Base-by-base conservation (phyloP, 768 basidiomycete genomes). In the Zangia roseola region DNA sequence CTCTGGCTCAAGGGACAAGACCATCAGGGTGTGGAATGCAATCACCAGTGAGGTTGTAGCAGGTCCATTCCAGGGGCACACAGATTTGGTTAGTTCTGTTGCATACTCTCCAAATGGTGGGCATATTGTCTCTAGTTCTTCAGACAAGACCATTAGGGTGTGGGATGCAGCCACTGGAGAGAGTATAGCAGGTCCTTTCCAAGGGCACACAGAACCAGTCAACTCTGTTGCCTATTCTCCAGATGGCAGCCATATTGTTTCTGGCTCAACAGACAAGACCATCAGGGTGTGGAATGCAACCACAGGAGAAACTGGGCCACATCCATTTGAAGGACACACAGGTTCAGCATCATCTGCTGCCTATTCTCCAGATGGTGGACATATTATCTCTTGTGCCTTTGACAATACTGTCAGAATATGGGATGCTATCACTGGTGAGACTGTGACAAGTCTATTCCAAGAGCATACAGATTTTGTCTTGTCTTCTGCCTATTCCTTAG, bases 11-110 rank as follows among this genome's bases (percentile, higher is more conserved):
- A 0, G 1, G 5, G 51, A 53, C 17, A 34, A 25, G 0, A 53
- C 38, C 12, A 16, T 40, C 10, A 45, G 43, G 12, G 14, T 64
- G 16, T 66, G 59, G 62, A 42, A 60, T 45, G 37, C 38, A 25
- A 35, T 34, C 28, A 31, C 47, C 43, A 33, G 48, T 45, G 24
- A 44, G 7, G 30, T 23, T 44, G 19, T 53, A 40, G 54, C 49
- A 43, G 40, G 40, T 42, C 47, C 47, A 19, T 39, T 46, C 19
- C 35, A 34, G 17, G 45, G 41, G 9, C 42, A 52, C 16, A 43
- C 36, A 39, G 5, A 24, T 6, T 2, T 0, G 17, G 31, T 52
- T 13, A 35, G 6, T 17, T 49, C 50, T 24, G 47, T 55, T 36
- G 41, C 35, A 2, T 33, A 35, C 25, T 39, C 47, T 26, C 38